Conservation (phyloP, 768 basidiomycete species). For the Termitomyces sp. region DNA sequence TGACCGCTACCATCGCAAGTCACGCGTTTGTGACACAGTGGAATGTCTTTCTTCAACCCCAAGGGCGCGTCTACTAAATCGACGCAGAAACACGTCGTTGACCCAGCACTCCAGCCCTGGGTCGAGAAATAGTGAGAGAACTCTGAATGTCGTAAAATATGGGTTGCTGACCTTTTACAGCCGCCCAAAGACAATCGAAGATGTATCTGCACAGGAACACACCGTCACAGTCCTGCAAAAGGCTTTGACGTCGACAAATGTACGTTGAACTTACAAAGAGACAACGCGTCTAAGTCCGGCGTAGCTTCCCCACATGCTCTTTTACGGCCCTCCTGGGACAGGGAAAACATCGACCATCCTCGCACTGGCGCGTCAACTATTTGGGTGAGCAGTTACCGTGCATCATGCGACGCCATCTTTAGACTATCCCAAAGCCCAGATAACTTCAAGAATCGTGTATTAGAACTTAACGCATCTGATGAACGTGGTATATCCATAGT, state of each 20-base stretch:
- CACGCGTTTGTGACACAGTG: conserved; percentile 47
- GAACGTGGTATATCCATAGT: conserved; percentile 97
- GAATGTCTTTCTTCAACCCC: conserved; percentile 67
- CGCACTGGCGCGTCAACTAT: conserved; percentile 89
- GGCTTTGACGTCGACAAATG: conserved; percentile 91
- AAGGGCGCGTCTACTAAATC: conserved; percentile 42
- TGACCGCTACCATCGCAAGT: conserved; percentile 34
- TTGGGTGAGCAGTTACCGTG: conserved; percentile 62
- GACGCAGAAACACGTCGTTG: conserved; percentile 43
- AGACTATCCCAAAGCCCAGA: conserved; percentile 67
- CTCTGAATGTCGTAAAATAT: background rate
- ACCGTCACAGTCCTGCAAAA: conserved; percentile 90
- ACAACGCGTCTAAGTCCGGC: background rate
- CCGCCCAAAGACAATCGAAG: conserved; percentile 96
- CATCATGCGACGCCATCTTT: conserved; percentile 2
- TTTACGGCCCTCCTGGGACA: conserved; percentile 98
- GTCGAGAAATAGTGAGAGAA: conserved; percentile 92
- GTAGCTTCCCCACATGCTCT: conserved; percentile 98
- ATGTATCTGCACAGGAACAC: conserved; percentile 96
- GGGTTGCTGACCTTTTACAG: conserved; percentile 38
- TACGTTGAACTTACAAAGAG: conserved; percentile 28
- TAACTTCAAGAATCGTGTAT: conserved; percentile 87
- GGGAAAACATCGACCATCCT: conserved; percentile 99
- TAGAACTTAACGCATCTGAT: conserved; percentile 98
- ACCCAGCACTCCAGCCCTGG: conserved; percentile 83